Evolutionary conservation across 495 filamentous ascomycete genomes (phyloP).

Genomic region (Elasticomyces elasticus): DNA sequence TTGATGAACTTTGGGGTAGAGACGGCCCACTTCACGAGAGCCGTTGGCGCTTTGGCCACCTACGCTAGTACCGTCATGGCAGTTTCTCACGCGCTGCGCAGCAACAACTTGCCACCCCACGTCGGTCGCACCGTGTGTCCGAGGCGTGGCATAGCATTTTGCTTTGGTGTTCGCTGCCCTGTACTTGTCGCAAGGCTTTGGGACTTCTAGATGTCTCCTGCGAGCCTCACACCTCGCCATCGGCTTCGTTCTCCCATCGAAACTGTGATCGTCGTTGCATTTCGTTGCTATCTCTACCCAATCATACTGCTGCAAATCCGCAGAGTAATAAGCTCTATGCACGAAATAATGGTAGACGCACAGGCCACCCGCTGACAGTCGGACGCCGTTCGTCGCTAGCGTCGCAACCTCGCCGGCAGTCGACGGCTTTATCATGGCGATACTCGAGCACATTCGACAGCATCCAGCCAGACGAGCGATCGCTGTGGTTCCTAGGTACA

Average conservation of each 20-base stretch:
- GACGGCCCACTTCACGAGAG: slow-evolving; percentile 9
- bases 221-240: neutral
- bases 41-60: slow-evolving; percentile 1
- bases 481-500: too few relatives aligned
- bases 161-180: too few relatives aligned
- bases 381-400: too few relatives aligned
- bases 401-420: neutral
- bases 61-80: neutral
- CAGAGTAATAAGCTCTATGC: neutral
- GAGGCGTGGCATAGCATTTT: neutral
- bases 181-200: too few relatives aligned
- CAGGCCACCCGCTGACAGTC: neutral
- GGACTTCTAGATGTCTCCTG: neutral
- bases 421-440: neutral
- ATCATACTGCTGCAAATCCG: neutral
- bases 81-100: slow-evolving; percentile 3
- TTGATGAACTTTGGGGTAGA: slow-evolving; percentile 9
- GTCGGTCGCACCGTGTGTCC: neutral
- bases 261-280: neutral
- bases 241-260: neutral
- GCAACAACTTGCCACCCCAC: neutral
- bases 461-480: too few relatives aligned
- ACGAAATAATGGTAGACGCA: neutral
- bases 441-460: neutral
- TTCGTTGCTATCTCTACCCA: neutral